Percentiles rank a stretch among this genome's conserved stretches.
phyloP scores from a whole-genome alignment of 2,329 filamentous ascomycete genomes.

The Waltergamsia citrina region DNA sequence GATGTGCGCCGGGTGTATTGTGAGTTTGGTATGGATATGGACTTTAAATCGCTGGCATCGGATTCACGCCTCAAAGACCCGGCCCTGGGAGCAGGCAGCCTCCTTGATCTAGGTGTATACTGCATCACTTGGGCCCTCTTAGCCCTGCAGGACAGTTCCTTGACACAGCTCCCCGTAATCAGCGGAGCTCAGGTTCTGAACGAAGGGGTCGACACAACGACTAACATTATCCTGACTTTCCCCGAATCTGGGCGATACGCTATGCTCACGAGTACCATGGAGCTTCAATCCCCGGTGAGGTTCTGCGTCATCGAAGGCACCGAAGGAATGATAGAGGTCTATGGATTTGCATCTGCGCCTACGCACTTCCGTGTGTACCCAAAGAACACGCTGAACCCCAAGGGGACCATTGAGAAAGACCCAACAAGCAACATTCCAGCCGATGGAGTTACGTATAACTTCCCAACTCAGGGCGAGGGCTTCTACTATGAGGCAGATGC shows the following conservation, averaged over 20 bases:
- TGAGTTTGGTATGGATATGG: too few relatives aligned
- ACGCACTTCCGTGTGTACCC: constrained; percentile 23
- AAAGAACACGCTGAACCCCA: too few relatives aligned
- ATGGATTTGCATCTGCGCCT: constrained; percentile 19
- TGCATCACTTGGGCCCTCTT: neutral
- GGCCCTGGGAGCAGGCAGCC: constrained; percentile 3
- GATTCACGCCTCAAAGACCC: constrained; percentile 13
- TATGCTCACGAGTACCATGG: constrained; percentile 27
- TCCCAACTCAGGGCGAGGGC: constrained; percentile 22
- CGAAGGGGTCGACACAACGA: constrained; percentile 22
- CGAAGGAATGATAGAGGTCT: constrained; percentile 23
- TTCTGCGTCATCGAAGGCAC: constrained; percentile 29
- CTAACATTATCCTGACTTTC: constrained; percentile 28
- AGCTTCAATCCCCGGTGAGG: constrained; percentile 11
- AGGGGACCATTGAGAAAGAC: too few relatives aligned
- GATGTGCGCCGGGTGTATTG: too few relatives aligned
- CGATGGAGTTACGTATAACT: constrained; percentile 22
- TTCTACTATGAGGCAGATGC: constrained; percentile 37
- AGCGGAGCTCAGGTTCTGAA: constrained; percentile 22
- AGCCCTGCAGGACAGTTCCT: constrained; percentile 11
- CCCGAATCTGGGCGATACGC: constrained; percentile 24
- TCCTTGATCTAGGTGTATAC: constrained; percentile 4
- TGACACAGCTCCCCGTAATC: constrained; percentile 7
- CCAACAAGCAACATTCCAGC: neutral
- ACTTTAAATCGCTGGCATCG: too few relatives aligned